A percentile compares a stretch with the other conserved stretches of the same genome.
phyloP scores from a whole-genome alignment of 371 early-diverging fungal genomes.

The Mucor circinelloides region DNA sequence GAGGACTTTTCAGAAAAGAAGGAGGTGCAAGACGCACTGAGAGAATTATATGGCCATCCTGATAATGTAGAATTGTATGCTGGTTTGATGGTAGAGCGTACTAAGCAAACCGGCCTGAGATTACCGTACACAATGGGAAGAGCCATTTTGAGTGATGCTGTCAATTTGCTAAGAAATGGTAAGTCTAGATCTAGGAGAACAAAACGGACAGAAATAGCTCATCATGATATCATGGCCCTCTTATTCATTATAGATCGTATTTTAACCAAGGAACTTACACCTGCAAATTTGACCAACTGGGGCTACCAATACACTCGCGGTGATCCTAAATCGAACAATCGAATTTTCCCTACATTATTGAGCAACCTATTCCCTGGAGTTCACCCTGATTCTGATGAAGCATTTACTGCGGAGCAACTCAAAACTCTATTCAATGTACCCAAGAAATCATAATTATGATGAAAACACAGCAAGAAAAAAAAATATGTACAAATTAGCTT shows the following conservation, averaged over 20 bases:
- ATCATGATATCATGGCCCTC: background rate
- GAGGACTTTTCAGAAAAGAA: conserved; percentile 45
- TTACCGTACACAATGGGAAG: conserved; percentile 54
- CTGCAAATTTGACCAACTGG: conserved; percentile 45
- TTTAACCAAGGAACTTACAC: conserved; percentile 37
- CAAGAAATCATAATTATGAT: background rate
- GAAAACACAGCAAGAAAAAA: background rate
- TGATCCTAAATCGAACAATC: conserved; percentile 21
- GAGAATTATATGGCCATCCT: conserved; percentile 44
- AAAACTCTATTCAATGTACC: conserved; percentile 26
- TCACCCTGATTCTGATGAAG: background rate
- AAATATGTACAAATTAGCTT: background rate
- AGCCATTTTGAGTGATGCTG: conserved; percentile 55
- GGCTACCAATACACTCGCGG: conserved; percentile 33
- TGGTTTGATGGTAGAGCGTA: conserved; percentile 50
- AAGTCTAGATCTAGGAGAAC: background rate
- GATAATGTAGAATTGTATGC: conserved; percentile 57
- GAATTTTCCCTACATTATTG: conserved; percentile 25
- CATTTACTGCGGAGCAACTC: conserved; percentile 22
- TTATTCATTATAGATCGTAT: conserved; percentile 26
- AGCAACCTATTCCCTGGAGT: conserved; percentile 21
- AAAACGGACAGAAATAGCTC: background rate
- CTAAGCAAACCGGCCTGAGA: conserved; percentile 41
- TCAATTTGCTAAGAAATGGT: conserved; percentile 58
- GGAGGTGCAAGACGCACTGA: conserved; percentile 39